A percentile compares a stretch with the other conserved stretches of the same genome.
These are phyloP conservation scores for Flaveria linearis DNA, from an alignment of 129 eudicot genomes.

Conservation along the genomic window DNA sequence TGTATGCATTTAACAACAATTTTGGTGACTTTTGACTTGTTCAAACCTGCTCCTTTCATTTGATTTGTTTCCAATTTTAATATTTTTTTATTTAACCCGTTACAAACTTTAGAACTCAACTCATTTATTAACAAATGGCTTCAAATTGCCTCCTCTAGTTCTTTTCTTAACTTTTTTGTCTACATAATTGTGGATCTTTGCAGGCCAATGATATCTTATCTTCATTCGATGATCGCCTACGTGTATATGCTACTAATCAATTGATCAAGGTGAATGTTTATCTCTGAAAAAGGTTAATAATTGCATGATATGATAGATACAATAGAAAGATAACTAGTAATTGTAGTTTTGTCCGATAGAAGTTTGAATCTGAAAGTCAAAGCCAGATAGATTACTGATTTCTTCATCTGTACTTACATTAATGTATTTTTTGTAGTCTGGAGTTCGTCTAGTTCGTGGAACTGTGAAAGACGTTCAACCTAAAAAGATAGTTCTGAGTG, in stretches of 20 bases:
- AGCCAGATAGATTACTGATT: not conserved
- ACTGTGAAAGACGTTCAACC: slow-evolving; percentile 89
- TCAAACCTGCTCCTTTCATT: not conserved
- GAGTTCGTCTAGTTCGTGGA: slow-evolving; percentile 93
- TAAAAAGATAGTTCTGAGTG: slow-evolving; percentile 65
- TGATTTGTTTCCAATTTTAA: not conserved
- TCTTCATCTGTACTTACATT: not conserved
- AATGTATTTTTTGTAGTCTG: slow-evolving; percentile 55
- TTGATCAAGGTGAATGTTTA: slow-evolving; percentile 62
- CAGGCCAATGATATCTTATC: slow-evolving; percentile 96
- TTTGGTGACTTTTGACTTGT: not conserved
- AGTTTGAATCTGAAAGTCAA: not conserved
- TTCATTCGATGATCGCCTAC: slow-evolving; percentile 92
- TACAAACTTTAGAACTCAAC: not conserved
- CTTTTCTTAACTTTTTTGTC: not conserved
- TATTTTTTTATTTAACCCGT: not conserved
- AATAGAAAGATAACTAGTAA: not conserved
- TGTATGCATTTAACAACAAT: not conserved
- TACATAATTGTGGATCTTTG: slow-evolving; percentile 19
- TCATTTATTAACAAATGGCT: not conserved
- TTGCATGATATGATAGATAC: not conserved
- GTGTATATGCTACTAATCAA: slow-evolving; percentile 77
- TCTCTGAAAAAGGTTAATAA: not conserved
- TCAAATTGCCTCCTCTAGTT: not conserved
- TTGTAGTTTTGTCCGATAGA: not conserved